Evolutionary conservation across 108 stramenopile species (phyloP), one percentile per base, ranked within the genome.

Genomic region (Conticribra weissflogii): DNA sequence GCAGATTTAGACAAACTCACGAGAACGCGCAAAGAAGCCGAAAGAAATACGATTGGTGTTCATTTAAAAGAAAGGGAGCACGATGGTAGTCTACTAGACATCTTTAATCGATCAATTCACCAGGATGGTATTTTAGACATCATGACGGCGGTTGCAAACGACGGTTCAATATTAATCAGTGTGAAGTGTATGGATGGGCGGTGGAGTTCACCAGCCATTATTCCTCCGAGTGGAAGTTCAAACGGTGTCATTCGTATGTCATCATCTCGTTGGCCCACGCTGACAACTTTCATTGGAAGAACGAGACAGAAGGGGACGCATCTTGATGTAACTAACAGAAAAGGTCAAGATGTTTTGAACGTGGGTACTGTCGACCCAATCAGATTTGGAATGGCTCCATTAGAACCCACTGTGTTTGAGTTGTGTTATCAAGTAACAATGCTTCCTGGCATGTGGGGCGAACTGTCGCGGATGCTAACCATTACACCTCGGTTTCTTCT

Each of bases 381-480:
- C 36, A 41, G 36, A 5, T 41, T 55, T 53, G 51, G 57, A 28
- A 22, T 3, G 45, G 80, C 75, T 3, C 47, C 48, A 47, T 47
- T 84, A 14, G 59, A 53, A 17, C 58, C 87, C 27, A 54, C 59
- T 16, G 46, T 83, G 3, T 88, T 71, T 60, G 90, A 91, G 41
- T 53, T 91, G 1, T 87, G 76, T 34, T 91, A 91, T 36, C 63
- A 70, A 27, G 81, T 91, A 3, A 67, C 82, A 0, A 74, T 81
- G 22, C 64, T 85, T 48, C 77, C 74, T 27, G 90, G 87, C 14
- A 70, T 81, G 41, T 91, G 87, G 87, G 90, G 89, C 15, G 90
- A 88, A 34, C 78, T 88, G 53, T 88, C 87, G 15, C 54, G 87
- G 23, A 54, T 83, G 16, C 60, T 88, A 47, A 70, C 59, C 3